These are phyloP conservation scores for Candida corydali DNA, from an alignment of 805 yeast genomes.

Conservation along the genomic window DNA sequence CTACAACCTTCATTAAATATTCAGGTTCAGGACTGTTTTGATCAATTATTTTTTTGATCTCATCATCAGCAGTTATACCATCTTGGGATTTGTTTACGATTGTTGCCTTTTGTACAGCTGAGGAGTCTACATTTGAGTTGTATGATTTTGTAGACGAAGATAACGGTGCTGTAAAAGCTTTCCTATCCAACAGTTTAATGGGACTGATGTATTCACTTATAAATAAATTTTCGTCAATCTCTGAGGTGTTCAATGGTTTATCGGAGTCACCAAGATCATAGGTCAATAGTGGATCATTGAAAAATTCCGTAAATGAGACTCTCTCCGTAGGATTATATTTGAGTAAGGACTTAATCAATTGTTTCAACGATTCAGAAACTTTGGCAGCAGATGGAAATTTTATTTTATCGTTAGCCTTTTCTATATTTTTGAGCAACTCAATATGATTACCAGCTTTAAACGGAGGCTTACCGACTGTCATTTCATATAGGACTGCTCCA, in stretches of 20 bases:
- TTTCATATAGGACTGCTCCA: slow-evolving; percentile 93
- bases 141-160: neutral
- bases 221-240: slow-evolving; percentile 73
- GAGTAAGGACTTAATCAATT: slow-evolving; percentile 69
- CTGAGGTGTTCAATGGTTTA: slow-evolving; percentile 60
- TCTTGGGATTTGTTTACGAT: too few species aligned
- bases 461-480: slow-evolving; percentile 96
- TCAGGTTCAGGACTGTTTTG: slow-evolving; percentile 44
- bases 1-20: slow-evolving; percentile 10
- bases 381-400: slow-evolving; percentile 68
- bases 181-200: slow-evolving; percentile 20
- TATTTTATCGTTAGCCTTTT: slow-evolving; percentile 73
- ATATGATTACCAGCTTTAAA: slow-evolving; percentile 91
- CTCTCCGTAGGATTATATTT: slow-evolving; percentile 84
- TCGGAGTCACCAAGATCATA: slow-evolving; percentile 49
- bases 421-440: slow-evolving; percentile 82
- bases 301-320: slow-evolving; percentile 85
- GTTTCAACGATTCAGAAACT: slow-evolving; percentile 60
- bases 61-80: slow-evolving; percentile 43
- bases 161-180: slow-evolving; percentile 17
- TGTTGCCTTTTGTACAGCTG: neutral
- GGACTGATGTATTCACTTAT: slow-evolving; percentile 75
- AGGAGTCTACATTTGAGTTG: neutral
- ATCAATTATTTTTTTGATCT: slow-evolving; percentile 41
- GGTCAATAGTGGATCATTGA: slow-evolving; percentile 63